These are phyloP conservation scores for Debaryomyces hansenii DNA, from an alignment of 805 yeast species.

Conservation along the genomic window DNA sequence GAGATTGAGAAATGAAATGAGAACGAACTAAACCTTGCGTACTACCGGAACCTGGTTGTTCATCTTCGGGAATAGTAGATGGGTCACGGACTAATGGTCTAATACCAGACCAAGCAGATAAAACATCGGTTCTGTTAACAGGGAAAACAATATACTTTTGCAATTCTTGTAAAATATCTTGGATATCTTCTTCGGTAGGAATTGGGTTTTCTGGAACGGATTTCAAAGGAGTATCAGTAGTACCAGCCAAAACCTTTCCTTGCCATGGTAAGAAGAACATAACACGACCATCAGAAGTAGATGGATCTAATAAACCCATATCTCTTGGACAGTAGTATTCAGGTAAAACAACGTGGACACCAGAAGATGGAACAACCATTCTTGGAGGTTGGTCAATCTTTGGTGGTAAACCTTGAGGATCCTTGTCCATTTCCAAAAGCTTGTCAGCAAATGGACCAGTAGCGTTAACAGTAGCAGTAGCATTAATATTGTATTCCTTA, in stretches of 20 bases:
- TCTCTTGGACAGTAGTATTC: constrained; percentile 87
- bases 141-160: constrained; percentile 89
- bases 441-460: constrained; percentile 92
- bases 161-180: constrained; percentile 81
- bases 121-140: constrained; percentile 84
- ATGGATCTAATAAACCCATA: constrained; percentile 87
- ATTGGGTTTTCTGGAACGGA: constrained; percentile 72
- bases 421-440: constrained; percentile 82
- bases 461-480: constrained; percentile 82
- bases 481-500: constrained; percentile 56
- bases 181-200: constrained; percentile 85
- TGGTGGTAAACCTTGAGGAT: constrained; percentile 65
- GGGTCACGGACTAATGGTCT: constrained; percentile 93
- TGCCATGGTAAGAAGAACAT: constrained; percentile 98
- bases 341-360: constrained; percentile 90
- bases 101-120: constrained; percentile 96
- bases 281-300: constrained; percentile 92
- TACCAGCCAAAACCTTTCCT: constrained; percentile 94
- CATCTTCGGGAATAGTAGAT: constrained; percentile 46
- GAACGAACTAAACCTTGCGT: constrained; percentile 92
- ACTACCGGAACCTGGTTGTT: constrained; percentile 37
- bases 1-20: constrained; percentile 74
- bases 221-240: constrained; percentile 86
- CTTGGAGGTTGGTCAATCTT: constrained; percentile 50
- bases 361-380: constrained; percentile 93